These are phyloP conservation scores for Wallacemonas rigidus DNA, from an alignment of 208 protist species.

Conservation along the genomic window DNA sequence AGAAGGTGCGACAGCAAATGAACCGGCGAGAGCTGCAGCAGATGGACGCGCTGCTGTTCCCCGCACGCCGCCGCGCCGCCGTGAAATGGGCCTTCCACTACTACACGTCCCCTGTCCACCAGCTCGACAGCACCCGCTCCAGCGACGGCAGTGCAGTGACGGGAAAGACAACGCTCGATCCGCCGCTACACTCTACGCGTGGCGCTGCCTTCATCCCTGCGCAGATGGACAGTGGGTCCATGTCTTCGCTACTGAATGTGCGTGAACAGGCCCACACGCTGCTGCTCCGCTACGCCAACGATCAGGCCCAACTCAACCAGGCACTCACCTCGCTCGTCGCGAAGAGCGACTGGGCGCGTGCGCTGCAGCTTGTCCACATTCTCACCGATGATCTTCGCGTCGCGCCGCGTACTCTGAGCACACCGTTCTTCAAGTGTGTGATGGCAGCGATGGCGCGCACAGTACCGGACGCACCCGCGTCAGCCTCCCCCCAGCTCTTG, in stretches of 20 bases:
- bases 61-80: not conserved
- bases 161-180: too few species aligned
- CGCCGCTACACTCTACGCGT: too few species aligned
- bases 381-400: constrained; percentile 22
- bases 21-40: constrained; percentile 32
- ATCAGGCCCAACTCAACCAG: not conserved
- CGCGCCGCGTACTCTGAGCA: constrained; percentile 1
- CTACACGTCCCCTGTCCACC: not conserved
- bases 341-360: constrained; percentile 22
- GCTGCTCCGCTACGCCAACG: constrained; percentile 8
- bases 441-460: constrained; percentile 4
- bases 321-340: constrained; percentile 16
- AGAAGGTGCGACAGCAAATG: constrained; percentile 39
- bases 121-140: not conserved
- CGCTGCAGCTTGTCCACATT: constrained; percentile 24
- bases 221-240: not conserved
- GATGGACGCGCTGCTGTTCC: constrained; percentile 33
- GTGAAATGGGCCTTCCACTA: constrained; percentile 1
- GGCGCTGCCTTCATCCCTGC: not conserved
- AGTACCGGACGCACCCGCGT: not conserved
- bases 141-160: too few species aligned
- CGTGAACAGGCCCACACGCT: constrained; percentile 19
- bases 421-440: constrained; percentile 18
- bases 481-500: constrained; percentile 1
- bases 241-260: not conserved